phyloP scores from a whole-genome alignment of 441 rosid species.

The Populus tomentosa region DNA sequence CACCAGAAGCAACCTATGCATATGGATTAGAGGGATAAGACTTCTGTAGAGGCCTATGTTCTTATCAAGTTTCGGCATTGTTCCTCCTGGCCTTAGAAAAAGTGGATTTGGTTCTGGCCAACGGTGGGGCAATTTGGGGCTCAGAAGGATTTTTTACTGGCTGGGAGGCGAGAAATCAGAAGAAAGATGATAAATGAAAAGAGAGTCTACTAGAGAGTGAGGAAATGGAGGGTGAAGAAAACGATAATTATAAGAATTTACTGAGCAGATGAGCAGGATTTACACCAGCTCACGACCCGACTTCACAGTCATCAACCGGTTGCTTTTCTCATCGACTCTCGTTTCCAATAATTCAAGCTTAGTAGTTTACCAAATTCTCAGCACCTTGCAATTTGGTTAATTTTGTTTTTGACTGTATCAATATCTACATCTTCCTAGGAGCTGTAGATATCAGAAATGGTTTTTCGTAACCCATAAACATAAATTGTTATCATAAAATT shows the following conservation, averaged over 20 bases:
- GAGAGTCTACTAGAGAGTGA: slow-evolving; percentile 2
- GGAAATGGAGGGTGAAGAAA: slow-evolving; percentile 59
- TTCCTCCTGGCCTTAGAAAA: slow-evolving; percentile 42
- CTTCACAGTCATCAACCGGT: slow-evolving; percentile 68
- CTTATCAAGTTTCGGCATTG: slow-evolving; percentile 32
- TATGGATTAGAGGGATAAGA: slow-evolving; percentile 66
- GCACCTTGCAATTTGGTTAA: too few species aligned
- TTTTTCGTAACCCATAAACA: too few species aligned
- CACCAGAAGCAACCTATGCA: slow-evolving; percentile 81
- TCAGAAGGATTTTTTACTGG: slow-evolving; percentile 16
- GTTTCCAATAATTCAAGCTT: neutral
- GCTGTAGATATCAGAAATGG: too few species aligned
- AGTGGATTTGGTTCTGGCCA: slow-evolving; percentile 14
- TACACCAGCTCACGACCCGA: slow-evolving; percentile 70
- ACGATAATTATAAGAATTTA: slow-evolving; percentile 59
- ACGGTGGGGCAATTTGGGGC: slow-evolving; percentile 20
- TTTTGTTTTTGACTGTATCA: too few species aligned
- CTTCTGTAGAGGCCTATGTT: slow-evolving; percentile 42
- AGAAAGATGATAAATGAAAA: slow-evolving; percentile 5
- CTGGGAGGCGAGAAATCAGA: slow-evolving; percentile 12
- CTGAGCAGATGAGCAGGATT: slow-evolving; percentile 68
- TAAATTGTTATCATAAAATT: too few species aligned
- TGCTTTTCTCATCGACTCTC: slow-evolving; percentile 13
- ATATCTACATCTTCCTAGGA: too few species aligned
- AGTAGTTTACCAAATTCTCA: neutral